Base-by-base conservation (phyloP, 129 eudicot genomes). In the Flaveria linearis region DNA sequence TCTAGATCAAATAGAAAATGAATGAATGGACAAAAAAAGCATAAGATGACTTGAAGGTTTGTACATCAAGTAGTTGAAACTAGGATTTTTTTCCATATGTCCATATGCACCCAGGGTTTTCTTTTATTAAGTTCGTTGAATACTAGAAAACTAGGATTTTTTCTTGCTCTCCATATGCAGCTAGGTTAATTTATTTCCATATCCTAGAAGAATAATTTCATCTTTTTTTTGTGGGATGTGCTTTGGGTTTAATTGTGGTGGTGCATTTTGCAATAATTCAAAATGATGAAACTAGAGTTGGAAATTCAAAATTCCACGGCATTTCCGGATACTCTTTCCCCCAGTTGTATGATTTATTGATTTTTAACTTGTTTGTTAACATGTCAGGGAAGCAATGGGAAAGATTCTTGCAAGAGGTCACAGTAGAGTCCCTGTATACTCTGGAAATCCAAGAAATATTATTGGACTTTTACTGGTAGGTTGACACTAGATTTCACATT, bases 321-420 rank as follows among this genome's bases (percentile, higher is more conserved):
- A 60, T 60, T 60, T n/a, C 39, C 25, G 39, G 7, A 15, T 26
- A 23, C n/a, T 25, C 39, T 60, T 23, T 60, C 39, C 26, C 39
- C n/a, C 50, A 60, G 13, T 14, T 39, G 20, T 63, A 61, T 8
- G 64, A 12, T 30, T 83, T 68, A 39, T 22, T 63, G 39, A 14
- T 87, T 64, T 61, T 80, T 13, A 20, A 14, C 13, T 57, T 58
- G 41, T 60, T 13, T 33, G 51, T 33, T 68, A 67, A 80, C 25
- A 49, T 81, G 42, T 43, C 81, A 91, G 97, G 97, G 97, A 91
- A 83, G 98, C 96, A 78, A 93, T 93, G 91, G 98, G 98, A 36
- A 90, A 90, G 80, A 84, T 93, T 77, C 89, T 93, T 70, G 95
- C 98, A 82, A 90, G 98, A 69, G 98, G 98, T 76, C 98, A 93